These are phyloP conservation scores for Phytophthora nicotianae DNA, from an alignment of 352 stramenopile genomes.

Conservation along the genomic window DNA sequence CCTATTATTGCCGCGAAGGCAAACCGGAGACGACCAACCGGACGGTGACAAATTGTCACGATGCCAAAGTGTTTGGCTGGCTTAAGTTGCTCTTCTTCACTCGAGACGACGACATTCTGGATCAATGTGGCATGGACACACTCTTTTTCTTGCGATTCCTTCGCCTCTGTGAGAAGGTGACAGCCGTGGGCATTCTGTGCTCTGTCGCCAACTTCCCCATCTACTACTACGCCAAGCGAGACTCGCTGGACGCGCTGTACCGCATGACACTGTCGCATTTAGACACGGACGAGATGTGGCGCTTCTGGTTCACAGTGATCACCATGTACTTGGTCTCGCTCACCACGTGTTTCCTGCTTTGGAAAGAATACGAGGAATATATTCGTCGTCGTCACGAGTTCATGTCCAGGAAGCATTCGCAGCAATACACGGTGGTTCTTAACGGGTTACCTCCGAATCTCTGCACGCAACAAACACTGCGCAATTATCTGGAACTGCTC, in stretches of 20 bases:
- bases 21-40: slow-evolving; percentile 58
- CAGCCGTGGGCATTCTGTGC: slow-evolving; percentile 55
- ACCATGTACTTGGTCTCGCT: slow-evolving; percentile 73
- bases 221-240: slow-evolving; percentile 66
- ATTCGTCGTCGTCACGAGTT: slow-evolving; percentile 80
- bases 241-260: slow-evolving; percentile 51
- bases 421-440: slow-evolving; percentile 84
- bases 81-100: slow-evolving; percentile 58
- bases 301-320: slow-evolving; percentile 68
- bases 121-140: slow-evolving; percentile 79
- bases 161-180: slow-evolving; percentile 73
- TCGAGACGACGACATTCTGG: slow-evolving; percentile 71
- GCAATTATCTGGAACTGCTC: slow-evolving; percentile 76
- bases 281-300: slow-evolving; percentile 50
- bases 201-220: slow-evolving; percentile 77
- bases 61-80: slow-evolving; percentile 55
- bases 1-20: slow-evolving; percentile 80
- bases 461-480: slow-evolving; percentile 74
- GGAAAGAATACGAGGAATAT: slow-evolving; percentile 75
- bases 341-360: slow-evolving; percentile 67
- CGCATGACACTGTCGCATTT: slow-evolving; percentile 77
- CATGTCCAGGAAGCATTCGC: slow-evolving; percentile 55
- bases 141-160: slow-evolving; percentile 84
- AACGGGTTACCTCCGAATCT: slow-evolving; percentile 77
- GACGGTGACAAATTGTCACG: slow-evolving; percentile 43